Evolutionary conservation across 371 early-diverging fungal species (phyloP), one percentile per base, ranked within the genome.

Genomic region (Lichtheimia ornata): DNA sequence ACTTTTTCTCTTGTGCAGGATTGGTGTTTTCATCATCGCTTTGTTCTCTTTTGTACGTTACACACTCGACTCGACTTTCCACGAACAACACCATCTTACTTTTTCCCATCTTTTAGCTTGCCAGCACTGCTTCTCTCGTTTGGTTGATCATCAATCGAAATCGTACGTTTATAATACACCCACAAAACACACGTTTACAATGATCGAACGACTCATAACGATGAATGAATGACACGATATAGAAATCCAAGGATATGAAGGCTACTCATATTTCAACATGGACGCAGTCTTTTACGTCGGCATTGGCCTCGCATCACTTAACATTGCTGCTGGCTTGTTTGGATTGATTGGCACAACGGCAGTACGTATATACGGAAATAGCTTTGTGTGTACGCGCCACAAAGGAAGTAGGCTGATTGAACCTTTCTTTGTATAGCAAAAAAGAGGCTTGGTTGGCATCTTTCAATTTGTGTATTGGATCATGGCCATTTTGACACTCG

Each of bases 341-440:
- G 67, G 67, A 40, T 49, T 66, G 30, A 50, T 66, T 54, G 67
- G 67, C 14, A 47, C 55, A 30, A 53, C n/a, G 42, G 50, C 43
- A 30, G 53, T 44, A 53, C 44, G 44, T 54, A 27, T 5, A 15
- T 57, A 17, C 28, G 28, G 18, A 20, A 41, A 20, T 53, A 24
- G 27, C 43, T 22, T 25, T n/a, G 27, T n/a, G 27, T 35, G 15
- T 9, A 45, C 40, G 27, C 25, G 28, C 22, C 51, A 52, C 50
- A 24, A 35, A 54, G 20, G 35, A 52, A 15, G 56, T 20, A 35
- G 9, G 11, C 35, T 47, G 47, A 18, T n/a, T 9, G 17, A 56
- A 58, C 4, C 59, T 56, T 25, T 57, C 64, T 67, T 69, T 65
- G 65, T 41, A 70, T 70, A 60, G 76, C 73, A 68, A 63, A 78